These are phyloP conservation scores for Fraxinus greggii DNA, from an alignment of 305 asterid species.

Conservation along the genomic window DNA sequence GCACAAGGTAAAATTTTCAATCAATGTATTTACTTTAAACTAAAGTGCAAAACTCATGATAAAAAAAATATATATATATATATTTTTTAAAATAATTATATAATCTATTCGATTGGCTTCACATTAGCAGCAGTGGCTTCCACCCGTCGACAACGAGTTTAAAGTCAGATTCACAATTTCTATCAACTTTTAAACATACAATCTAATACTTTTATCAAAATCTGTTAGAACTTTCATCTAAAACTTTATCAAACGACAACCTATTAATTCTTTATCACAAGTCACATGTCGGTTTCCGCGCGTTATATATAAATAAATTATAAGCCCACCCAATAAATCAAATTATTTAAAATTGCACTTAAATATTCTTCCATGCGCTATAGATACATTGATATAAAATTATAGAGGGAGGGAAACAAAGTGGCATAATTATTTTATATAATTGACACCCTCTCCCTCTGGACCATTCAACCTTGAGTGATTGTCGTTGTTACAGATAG, in stretches of 20 bases:
- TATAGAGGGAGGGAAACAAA: neutral
- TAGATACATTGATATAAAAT: neutral
- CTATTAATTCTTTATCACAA: neutral
- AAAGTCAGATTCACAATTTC: neutral
- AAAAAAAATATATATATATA: neutral
- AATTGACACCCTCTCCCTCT: constrained; percentile 36
- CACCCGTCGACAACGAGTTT: neutral
- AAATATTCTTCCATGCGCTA: neutral
- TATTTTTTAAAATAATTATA: too few species aligned
- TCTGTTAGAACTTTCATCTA: neutral
- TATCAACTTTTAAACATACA: too few species aligned
- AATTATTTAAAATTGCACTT: neutral
- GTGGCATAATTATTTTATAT: constrained; percentile 21
- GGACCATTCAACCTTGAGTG: constrained; percentile 48
- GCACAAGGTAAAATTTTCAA: too few species aligned
- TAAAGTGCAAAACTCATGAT: too few species aligned
- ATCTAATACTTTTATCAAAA: neutral
- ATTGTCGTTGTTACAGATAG: constrained; percentile 39
- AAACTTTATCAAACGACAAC: neutral
- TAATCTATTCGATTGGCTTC: too few species aligned
- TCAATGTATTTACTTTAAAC: too few species aligned
- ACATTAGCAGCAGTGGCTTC: neutral
- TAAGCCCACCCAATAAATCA: neutral
- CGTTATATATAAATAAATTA: neutral
- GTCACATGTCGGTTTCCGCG: neutral